Conservation (phyloP, 768 basidiomycete genomes). For the Tubosaeta sp. region DNA sequence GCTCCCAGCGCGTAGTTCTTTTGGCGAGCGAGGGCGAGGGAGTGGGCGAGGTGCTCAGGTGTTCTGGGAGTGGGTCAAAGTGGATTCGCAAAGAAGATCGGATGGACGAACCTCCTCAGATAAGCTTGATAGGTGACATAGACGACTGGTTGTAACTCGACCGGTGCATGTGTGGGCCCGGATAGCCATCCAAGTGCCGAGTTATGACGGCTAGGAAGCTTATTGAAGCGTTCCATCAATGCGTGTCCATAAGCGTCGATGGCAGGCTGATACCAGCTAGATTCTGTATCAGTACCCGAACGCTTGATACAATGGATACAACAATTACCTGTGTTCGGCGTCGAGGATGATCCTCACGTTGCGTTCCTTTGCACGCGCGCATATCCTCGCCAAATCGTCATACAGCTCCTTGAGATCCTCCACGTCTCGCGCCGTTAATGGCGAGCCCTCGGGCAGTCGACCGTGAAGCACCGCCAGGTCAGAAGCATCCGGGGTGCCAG, state of each 20-base stretch:
- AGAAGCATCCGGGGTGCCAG: constrained; percentile 56
- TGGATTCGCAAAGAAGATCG: background rate
- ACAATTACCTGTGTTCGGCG: constrained; percentile 68
- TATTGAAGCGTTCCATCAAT: constrained; percentile 77
- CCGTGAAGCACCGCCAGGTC: constrained; percentile 53
- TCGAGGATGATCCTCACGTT: constrained; percentile 75
- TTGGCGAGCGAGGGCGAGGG: constrained; percentile 59
- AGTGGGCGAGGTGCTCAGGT: constrained; percentile 60
- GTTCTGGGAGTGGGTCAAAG: constrained; percentile 40
- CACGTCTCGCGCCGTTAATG: constrained; percentile 54
- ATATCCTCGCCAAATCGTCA: constrained; percentile 59
- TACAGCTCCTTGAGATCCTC: constrained; percentile 56
- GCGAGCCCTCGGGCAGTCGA: constrained; percentile 12
- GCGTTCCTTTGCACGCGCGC: constrained; percentile 53
- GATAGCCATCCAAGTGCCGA: constrained; percentile 1
- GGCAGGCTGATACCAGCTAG: constrained; percentile 67
- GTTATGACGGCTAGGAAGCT: constrained; percentile 17
- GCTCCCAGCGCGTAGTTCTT: constrained; percentile 76
- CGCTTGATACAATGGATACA: background rate
- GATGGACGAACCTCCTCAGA: constrained; percentile 54
- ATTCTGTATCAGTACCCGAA: constrained; percentile 1
- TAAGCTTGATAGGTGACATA: constrained; percentile 92
- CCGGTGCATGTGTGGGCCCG: background rate
- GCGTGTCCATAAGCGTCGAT: constrained; percentile 75
- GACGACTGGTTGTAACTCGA: constrained; percentile 60